Conservation (phyloP, 768 basidiomycete species). For the Leccinum olivaceopallidum region DNA sequence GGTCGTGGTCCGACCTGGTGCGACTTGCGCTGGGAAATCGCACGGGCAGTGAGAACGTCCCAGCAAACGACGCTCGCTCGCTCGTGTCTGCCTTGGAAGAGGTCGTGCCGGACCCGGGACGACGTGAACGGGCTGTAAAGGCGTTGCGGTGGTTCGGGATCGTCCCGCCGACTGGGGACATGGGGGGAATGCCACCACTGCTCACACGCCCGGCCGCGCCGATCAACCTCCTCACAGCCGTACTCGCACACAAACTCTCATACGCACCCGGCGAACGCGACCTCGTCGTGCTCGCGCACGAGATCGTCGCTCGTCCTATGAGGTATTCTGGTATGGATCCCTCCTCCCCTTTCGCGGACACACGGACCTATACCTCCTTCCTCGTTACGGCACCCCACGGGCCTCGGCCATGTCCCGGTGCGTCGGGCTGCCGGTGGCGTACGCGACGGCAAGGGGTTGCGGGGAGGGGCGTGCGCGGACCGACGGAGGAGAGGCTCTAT, state of each 20-base stretch:
- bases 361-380: constrained; percentile 65
- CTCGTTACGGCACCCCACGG: constrained; percentile 54
- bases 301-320: constrained; percentile 54
- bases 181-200: constrained; percentile 39
- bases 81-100: constrained; percentile 34
- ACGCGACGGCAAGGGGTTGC: not conserved
- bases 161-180: constrained; percentile 7
- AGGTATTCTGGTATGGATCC: too few species aligned
- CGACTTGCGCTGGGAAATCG: constrained; percentile 34
- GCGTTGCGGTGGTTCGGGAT: constrained; percentile 46
- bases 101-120: constrained; percentile 16
- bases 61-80: constrained; percentile 24
- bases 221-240: constrained; percentile 71
- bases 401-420: constrained; percentile 89
- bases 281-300: constrained; percentile 84
- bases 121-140: constrained; percentile 31
- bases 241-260: constrained; percentile 69
- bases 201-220: constrained; percentile 48
- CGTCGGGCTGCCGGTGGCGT: constrained; percentile 85
- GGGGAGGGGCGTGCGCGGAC: constrained; percentile 66
- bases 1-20: constrained; percentile 38
- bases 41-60: too few species aligned
- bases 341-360: constrained; percentile 14
- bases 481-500: constrained; percentile 61
- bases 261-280: constrained; percentile 78